phyloP scores from a whole-genome alignment of 148 eudicot genomes.

The Vaccinium darrowii region DNA sequence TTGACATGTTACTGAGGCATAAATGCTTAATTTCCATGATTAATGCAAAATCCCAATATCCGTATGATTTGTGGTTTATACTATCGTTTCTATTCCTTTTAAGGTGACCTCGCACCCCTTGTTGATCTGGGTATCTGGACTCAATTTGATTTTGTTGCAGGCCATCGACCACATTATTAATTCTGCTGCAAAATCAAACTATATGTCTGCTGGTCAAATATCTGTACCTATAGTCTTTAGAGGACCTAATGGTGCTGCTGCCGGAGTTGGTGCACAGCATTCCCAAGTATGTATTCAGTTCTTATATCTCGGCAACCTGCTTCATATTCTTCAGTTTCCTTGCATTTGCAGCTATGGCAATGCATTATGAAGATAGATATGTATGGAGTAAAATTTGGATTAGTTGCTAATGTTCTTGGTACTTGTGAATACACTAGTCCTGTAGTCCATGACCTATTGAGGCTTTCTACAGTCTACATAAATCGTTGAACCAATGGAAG shows the following conservation, averaged over 20 bases:
- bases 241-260: constrained; percentile 99
- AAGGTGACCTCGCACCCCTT: neutral
- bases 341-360: neutral
- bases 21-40: neutral
- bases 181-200: constrained; percentile 96
- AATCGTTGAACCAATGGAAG: neutral
- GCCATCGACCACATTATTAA: constrained; percentile 96
- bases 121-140: constrained; percentile 11
- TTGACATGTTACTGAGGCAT: neutral
- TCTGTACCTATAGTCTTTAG: constrained; percentile 89
- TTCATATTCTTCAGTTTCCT: neutral
- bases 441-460: constrained; percentile 4
- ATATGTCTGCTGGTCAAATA: constrained; percentile 97
- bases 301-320: neutral
- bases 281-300: constrained; percentile 57
- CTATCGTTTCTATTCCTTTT: neutral
- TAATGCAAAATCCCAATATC: neutral
- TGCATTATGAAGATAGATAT: neutral
- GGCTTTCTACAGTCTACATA: neutral
- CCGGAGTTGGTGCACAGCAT: constrained; percentile 99
- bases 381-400: neutral
- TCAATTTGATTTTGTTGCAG: constrained; percentile 40
- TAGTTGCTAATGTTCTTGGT: neutral
- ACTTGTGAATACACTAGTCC: neutral
- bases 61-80: neutral